These are phyloP conservation scores for Straminergon stramineum DNA, from an alignment of 225 moss, liverwort and hornwort genomes.

Conservation along the genomic window DNA sequence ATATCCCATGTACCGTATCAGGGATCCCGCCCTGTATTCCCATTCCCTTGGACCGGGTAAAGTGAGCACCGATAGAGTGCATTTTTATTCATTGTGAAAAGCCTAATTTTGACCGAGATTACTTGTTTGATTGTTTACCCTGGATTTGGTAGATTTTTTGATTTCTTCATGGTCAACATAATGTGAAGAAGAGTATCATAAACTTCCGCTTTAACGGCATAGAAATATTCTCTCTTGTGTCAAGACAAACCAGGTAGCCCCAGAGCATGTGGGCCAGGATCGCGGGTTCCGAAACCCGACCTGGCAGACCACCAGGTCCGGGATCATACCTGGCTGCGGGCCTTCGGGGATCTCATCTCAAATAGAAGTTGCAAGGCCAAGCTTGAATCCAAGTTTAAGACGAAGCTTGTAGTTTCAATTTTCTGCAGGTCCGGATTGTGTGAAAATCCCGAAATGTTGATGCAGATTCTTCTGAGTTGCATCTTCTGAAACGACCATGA, in stretches of 20 bases:
- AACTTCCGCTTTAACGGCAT: not conserved
- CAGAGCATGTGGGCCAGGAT: not conserved
- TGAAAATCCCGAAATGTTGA: not conserved
- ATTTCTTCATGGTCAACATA: not conserved
- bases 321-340: not conserved
- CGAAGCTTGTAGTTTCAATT: not conserved
- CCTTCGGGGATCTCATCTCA: not conserved
- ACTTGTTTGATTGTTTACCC: not conserved
- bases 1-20: not conserved
- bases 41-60: not conserved
- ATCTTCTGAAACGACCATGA: not conserved
- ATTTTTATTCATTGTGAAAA: not conserved
- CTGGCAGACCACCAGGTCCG: not conserved
- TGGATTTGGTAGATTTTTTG: not conserved
- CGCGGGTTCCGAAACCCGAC: not conserved
- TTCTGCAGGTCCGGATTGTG: not conserved
- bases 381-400: not conserved
- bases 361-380: not conserved
- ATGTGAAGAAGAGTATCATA: not conserved
- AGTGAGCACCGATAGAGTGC: not conserved
- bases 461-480: not conserved
- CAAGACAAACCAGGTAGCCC: not conserved
- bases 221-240: not conserved
- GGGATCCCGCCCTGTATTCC: not conserved
- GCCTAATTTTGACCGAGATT: not conserved